Evolutionary conservation across 768 basidiomycete genomes (phyloP), one percentile per base, ranked within the genome.

Genomic region (Termitomyces sp.): DNA sequence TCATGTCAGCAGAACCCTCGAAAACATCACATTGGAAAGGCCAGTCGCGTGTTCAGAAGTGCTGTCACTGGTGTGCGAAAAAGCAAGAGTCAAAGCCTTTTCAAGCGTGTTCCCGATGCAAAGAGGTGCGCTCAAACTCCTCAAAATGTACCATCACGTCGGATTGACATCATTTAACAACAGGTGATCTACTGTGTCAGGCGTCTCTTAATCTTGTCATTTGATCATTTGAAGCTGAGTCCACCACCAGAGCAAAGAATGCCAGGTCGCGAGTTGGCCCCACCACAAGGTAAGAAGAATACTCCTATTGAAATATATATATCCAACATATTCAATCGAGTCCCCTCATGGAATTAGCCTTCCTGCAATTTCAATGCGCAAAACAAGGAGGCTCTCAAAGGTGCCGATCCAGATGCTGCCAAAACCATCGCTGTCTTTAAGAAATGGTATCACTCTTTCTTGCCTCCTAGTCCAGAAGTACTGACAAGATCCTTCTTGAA

Each of bases 1-100:
- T n/a, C 24, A 59, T 59, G 54, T 59, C 57, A 36, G 45, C 51
- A 50, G 45, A 55, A 48, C n/a, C 38, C 24, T 52, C 46, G 16
- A 61, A 66, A 32, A 60, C 54, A 36, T 39, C 64, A 22, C 67
- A 67, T 38, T 70, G 63, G 63, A 72, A 72, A 57, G 69, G 69
- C 36, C 67, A 69, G 50, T 72, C 72, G 54, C 67, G 68, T 57
- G 68, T 72, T 16, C 62, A 68, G 13, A 70, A 72, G 52, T 50
- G 61, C 22, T 73, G 71, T 62, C 71, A 72, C 52, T 74, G 69
- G 71, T 71, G 71, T 57, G 58, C 62, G 39, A 71, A 72, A 63
- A 68, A 69, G 58, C 67, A 71, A 58, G 64, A 63, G 20, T 22
- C 62, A 54, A 68, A 68, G 61, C 61, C 65, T n/a, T 72, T 70